phyloP scores from a whole-genome alignment of 2,329 filamentous ascomycete species.

The Trichoderma brevicompactum region DNA sequence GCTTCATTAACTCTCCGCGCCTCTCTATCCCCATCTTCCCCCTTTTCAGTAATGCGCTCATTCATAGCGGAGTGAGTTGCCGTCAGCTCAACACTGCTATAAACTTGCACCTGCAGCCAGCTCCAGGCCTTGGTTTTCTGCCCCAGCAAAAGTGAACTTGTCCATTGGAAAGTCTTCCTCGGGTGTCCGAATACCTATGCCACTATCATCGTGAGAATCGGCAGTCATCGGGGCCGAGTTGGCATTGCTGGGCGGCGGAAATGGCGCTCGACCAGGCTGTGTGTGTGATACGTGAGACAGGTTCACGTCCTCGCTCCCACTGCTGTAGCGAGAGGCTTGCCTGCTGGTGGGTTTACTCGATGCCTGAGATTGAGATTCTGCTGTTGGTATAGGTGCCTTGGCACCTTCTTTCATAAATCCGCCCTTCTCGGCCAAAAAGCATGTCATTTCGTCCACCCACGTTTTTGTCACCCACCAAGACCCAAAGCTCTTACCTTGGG shows the following conservation, averaged over 20 bases:
- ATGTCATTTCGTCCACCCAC: slow-evolving; percentile 92
- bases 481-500: slow-evolving; percentile 79
- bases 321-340: slow-evolving; percentile 48
- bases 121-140: slow-evolving; percentile 43
- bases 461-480: slow-evolving; percentile 96
- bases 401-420: slow-evolving; percentile 75
- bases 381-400: slow-evolving; percentile 39
- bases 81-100: background rate
- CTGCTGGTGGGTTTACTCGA: slow-evolving; percentile 44
- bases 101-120: slow-evolving; percentile 32
- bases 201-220: slow-evolving; percentile 70
- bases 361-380: slow-evolving; percentile 41
- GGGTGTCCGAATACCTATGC: slow-evolving; percentile 71
- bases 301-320: slow-evolving; percentile 51
- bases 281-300: slow-evolving; percentile 52
- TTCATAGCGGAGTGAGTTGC: background rate
- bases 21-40: background rate
- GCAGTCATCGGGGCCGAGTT: slow-evolving; percentile 46
- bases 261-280: slow-evolving; percentile 56
- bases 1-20: background rate
- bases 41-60: background rate
- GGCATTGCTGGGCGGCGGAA: slow-evolving; percentile 50
- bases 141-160: slow-evolving; percentile 56
- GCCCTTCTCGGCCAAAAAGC: slow-evolving; percentile 86
- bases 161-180: slow-evolving; percentile 67